Conservation (phyloP, 768 basidiomycete species). For the Naganishia kalamii region DNA sequence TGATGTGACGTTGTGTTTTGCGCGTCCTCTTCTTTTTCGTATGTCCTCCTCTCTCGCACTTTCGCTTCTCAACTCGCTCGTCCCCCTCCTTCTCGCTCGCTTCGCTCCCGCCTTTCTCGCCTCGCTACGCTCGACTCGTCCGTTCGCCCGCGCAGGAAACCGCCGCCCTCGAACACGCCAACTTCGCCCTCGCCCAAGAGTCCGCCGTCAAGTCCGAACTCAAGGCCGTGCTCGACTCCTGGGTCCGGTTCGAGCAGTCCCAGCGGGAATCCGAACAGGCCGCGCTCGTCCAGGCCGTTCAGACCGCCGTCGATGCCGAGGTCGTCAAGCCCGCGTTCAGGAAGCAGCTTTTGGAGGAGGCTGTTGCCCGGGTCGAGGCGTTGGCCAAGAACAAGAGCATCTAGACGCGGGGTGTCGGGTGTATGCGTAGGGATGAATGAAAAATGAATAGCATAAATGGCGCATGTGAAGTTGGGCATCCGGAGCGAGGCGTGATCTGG, state of each 20-base stretch:
- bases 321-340: constrained; percentile 71
- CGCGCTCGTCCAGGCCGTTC: constrained; percentile 74
- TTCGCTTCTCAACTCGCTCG: neutral
- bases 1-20: constrained; percentile 24
- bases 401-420: constrained; percentile 48
- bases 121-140: neutral
- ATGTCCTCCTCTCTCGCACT: neutral
- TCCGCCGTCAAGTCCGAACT: constrained; percentile 77
- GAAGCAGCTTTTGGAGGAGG: constrained; percentile 74
- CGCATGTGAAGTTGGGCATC: neutral
- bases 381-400: constrained; percentile 89
- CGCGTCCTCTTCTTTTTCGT: constrained; percentile 1
- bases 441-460: neutral
- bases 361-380: constrained; percentile 85
- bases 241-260: constrained; percentile 97
- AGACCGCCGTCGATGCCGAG: constrained; percentile 39
- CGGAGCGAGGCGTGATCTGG: too few species aligned
- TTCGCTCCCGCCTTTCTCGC: neutral
- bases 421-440: neutral
- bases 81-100: too few species aligned
- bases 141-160: constrained; percentile 63
- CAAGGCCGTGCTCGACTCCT: constrained; percentile 90
- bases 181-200: constrained; percentile 86
- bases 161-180: constrained; percentile 77
- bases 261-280: constrained; percentile 93